These are phyloP conservation scores for Daldinia concentrica DNA, from an alignment of 495 filamentous ascomycete genomes.

Conservation along the genomic window DNA sequence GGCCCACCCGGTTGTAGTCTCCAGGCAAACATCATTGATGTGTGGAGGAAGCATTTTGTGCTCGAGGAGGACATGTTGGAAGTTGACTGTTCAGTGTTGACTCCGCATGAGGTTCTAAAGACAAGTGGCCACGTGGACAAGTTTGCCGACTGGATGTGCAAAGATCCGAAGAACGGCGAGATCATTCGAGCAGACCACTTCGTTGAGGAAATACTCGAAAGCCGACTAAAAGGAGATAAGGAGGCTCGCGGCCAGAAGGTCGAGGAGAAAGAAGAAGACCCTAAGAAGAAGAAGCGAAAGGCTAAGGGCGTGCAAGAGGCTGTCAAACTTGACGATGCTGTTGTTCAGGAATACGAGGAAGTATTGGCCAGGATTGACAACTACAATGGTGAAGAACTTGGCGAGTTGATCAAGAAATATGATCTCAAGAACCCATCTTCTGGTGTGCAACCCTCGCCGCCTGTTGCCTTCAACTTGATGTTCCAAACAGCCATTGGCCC, in stretches of 20 bases:
- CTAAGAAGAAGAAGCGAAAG: conserved; percentile 58
- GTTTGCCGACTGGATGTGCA: conserved; percentile 99
- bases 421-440: conserved; percentile 73
- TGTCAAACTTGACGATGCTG: conserved; percentile 71
- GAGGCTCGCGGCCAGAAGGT: conserved; percentile 77
- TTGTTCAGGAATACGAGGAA: conserved; percentile 77
- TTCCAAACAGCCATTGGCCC: conserved; percentile 79
- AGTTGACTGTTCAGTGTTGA: conserved; percentile 85
- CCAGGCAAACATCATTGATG: conserved; percentile 85
- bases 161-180: conserved; percentile 96
- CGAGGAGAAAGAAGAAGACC: conserved; percentile 66
- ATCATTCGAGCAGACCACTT: conserved; percentile 96
- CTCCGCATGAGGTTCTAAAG: conserved; percentile 90
- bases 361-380: conserved; percentile 80
- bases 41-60: conserved; percentile 93
- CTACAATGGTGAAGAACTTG: conserved; percentile 75
- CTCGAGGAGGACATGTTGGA: conserved; percentile 92
- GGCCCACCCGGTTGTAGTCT: conserved; percentile 83
- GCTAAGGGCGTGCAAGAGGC: conserved; percentile 65
- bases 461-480: conserved; percentile 82
- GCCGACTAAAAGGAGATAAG: conserved; percentile 81
- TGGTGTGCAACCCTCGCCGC: conserved; percentile 65
- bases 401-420: conserved; percentile 74
- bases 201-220: conserved; percentile 90
- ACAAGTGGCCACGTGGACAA: conserved; percentile 97